Base-by-base conservation (phyloP, 768 basidiomycete genomes). In the Suillus clintonianus region DNA sequence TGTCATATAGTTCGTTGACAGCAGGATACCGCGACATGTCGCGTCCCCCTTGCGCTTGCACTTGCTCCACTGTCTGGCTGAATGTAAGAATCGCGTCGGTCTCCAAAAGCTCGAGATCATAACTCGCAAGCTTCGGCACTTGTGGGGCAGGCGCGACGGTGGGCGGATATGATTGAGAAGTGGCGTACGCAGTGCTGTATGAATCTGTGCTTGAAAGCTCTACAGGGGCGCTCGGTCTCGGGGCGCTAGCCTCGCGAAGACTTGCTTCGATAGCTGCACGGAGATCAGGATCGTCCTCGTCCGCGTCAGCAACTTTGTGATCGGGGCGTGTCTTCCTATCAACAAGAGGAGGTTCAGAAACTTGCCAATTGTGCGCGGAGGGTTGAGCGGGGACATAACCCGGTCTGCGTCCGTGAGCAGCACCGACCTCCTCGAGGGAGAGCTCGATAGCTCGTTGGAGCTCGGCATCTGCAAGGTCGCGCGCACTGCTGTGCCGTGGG, bases 211-310 rank as follows among this genome's bases (percentile, higher is more conserved):
- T 81, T 58, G 90, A 85, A 8, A 85, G 69, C 11, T 82, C 85
- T 19, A 84, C 75, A 1, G 95, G 94, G 0, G 92, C 92, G 69
- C 92, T 94, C 8, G 94, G 88, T 65, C 82, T 86, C 0, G 90
- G 89, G 13, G 91, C 88, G 63, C 82, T 87, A 3, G 85, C 89
- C 69, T 99, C 97, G n/a, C 89, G 83, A 65, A 99, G 76, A 72
- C 92, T 94, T 0, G 97, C 97, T 72, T 98, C 95, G 58, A 99
- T 99, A 0, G 97, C 97, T 22, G 97, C 92, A 63, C 83, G 86
- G 22, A 99, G 80, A 63, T 99, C 95, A 13, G 92, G 91, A 75
- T 99, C 97, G 4, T 97, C 92, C 37, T 97, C 96, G 13, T 94
- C 91, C 13, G 82, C 86, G 4, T 75, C 78, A 17, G 71, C 68